Evolutionary conservation across 2,329 filamentous ascomycete species (phyloP).

Genomic region (Annulohypoxylon truncatum): DNA sequence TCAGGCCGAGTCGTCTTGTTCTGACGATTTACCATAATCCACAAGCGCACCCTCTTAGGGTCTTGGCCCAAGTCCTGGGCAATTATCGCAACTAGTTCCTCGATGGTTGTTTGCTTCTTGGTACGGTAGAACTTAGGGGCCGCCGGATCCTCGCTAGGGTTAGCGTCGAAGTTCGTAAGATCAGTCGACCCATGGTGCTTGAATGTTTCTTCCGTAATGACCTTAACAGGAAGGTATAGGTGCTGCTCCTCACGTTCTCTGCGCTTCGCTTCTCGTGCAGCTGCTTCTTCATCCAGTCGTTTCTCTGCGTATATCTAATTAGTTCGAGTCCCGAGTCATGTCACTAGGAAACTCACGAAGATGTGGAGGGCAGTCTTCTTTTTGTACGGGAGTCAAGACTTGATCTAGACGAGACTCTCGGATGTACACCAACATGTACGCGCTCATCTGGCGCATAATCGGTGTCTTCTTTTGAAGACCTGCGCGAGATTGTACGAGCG

Average conservation of each 20-base stretch:
- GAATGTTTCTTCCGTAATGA: constrained; percentile 86
- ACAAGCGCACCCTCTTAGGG: constrained; percentile 79
- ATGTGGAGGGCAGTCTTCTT: constrained; percentile 83
- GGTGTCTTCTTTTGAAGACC: constrained; percentile 67
- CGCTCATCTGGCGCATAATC: constrained; percentile 78
- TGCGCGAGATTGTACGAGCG: constrained; percentile 60
- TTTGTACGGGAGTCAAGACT: constrained; percentile 80
- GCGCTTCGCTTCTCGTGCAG: constrained; percentile 77
- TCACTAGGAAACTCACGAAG: constrained; percentile 69
- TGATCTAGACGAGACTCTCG: constrained; percentile 86
- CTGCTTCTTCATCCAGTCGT: constrained; percentile 84
- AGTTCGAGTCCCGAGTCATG: not conserved
- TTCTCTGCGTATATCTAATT: constrained; percentile 62
- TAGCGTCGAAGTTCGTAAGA: constrained; percentile 75
- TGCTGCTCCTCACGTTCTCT: constrained; percentile 96
- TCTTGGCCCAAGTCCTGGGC: constrained; percentile 77
- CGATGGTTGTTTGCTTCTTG: constrained; percentile 78
- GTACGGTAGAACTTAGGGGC: constrained; percentile 79
- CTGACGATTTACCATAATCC: constrained; percentile 98
- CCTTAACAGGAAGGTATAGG: constrained; percentile 86
- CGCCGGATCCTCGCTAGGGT: constrained; percentile 67
- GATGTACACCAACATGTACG: constrained; percentile 99
- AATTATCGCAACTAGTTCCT: constrained; percentile 77
- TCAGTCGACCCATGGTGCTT: constrained; percentile 85
- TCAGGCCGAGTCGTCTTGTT: constrained; percentile 97